Evolutionary conservation across 2,329 filamentous ascomycete species (phyloP).

Genomic region (Fusarium lyarnte): DNA sequence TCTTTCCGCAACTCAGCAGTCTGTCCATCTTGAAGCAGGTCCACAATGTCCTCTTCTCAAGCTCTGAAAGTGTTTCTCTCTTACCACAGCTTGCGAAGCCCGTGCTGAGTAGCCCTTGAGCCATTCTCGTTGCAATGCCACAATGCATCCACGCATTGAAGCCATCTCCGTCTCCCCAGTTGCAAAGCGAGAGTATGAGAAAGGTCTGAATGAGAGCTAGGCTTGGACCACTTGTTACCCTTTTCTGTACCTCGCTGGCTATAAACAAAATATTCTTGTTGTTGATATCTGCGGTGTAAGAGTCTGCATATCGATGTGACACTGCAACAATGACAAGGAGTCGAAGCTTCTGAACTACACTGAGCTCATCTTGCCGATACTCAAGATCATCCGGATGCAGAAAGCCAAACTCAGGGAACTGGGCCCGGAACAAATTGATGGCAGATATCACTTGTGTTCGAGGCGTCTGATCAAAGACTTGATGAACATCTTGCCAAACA

Average conservation of each 20-base stretch:
- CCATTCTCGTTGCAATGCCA: conserved; percentile 39
- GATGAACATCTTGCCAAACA: conserved; percentile 3
- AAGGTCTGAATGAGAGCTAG: conserved; percentile 35
- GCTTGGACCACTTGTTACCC: conserved; percentile 19
- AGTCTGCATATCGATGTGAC: conserved; percentile 19
- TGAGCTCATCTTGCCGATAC: conserved; percentile 14
- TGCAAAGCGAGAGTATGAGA: conserved; percentile 34
- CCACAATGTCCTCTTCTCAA: conserved; percentile 39
- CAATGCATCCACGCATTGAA: conserved; percentile 44
- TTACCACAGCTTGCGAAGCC: conserved; percentile 27
- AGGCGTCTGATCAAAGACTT: conserved; percentile 2
- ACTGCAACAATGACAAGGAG: conserved; percentile 30
- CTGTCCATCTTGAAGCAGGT: conserved; percentile 41
- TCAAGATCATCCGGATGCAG: conserved; percentile 40
- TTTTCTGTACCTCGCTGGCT: conserved; percentile 24
- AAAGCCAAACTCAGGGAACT: conserved; percentile 41
- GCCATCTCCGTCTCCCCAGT: conserved; percentile 42
- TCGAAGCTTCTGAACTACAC: conserved; percentile 18
- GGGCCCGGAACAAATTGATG: conserved; percentile 26
- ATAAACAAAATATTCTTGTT: background rate
- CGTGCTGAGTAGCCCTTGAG: conserved; percentile 36
- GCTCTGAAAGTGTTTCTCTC: conserved; percentile 20
- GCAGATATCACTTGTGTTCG: conserved; percentile 17
- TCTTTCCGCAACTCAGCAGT: conserved; percentile 35
- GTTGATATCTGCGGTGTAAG: background rate